These are phyloP conservation scores for Nepenthes gracilis DNA, from an alignment of 148 eudicot species.

Conservation along the genomic window DNA sequence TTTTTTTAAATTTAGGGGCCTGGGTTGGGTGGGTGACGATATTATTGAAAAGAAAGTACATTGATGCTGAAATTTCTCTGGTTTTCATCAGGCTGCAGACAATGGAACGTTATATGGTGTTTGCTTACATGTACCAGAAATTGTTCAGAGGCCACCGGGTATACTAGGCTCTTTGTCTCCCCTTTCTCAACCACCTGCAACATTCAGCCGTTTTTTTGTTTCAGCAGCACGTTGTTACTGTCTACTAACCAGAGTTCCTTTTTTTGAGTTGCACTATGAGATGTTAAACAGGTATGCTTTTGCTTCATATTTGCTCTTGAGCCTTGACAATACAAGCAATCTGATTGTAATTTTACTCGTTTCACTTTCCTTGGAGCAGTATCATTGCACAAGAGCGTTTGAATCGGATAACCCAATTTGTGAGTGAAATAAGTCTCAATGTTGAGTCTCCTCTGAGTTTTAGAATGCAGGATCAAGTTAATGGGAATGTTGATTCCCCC, in stretches of 20 bases:
- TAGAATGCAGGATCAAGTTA: slow-evolving; percentile 24
- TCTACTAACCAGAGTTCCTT: slow-evolving; percentile 82
- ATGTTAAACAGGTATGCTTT: slow-evolving; percentile 75
- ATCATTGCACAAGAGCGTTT: slow-evolving; percentile 90
- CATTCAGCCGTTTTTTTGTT: slow-evolving; percentile 58
- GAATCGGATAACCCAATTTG: slow-evolving; percentile 75
- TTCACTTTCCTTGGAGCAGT: slow-evolving; percentile 40
- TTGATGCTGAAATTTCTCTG: slow-evolving; percentile 11
- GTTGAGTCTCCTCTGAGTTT: slow-evolving; percentile 29
- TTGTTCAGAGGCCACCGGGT: slow-evolving; percentile 86
- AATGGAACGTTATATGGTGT: slow-evolving; percentile 89
- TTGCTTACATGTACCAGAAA: slow-evolving; percentile 86
- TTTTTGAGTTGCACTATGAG: slow-evolving; percentile 87
- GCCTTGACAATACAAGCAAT: background rate
- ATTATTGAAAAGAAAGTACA: background rate
- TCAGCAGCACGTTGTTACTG: slow-evolving; percentile 99
- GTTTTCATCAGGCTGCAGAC: slow-evolving; percentile 66
- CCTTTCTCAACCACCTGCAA: slow-evolving; percentile 34
- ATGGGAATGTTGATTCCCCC: slow-evolving; percentile 31
- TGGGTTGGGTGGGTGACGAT: background rate
- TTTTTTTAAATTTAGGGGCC: background rate
- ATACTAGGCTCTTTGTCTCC: slow-evolving; percentile 44
- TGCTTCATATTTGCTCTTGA: background rate
- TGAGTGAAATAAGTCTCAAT: slow-evolving; percentile 51
- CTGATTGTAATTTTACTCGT: slow-evolving; percentile 3